These are phyloP conservation scores for Cladosporium austrohemisphaericum DNA, from an alignment of 2,329 filamentous ascomycete species.

Conservation along the genomic window DNA sequence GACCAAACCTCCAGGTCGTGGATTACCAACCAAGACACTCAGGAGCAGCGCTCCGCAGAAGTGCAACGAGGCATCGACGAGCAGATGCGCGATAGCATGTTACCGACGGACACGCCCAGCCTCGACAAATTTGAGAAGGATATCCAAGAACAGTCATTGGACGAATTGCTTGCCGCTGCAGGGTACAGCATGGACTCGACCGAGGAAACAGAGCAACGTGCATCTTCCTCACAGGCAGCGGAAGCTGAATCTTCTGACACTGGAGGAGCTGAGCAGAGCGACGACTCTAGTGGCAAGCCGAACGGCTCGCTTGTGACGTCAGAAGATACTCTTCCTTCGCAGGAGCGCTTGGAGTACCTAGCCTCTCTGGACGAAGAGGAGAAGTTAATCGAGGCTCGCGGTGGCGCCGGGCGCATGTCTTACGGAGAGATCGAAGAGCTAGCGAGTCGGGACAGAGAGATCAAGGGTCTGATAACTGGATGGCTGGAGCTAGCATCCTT, in stretches of 20 bases:
- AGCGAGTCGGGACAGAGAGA: conserved; percentile 60
- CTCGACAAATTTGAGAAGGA: conserved; percentile 30
- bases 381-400: conserved; percentile 63
- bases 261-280: neutral
- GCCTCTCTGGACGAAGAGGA: conserved; percentile 60
- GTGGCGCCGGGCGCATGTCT: conserved; percentile 74
- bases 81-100: conserved; percentile 17
- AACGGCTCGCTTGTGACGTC: neutral
- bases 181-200: conserved; percentile 35
- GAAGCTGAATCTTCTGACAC: conserved; percentile 1
- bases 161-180: conserved; percentile 41
- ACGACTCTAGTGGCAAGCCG: neutral
- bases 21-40: conserved; percentile 12
- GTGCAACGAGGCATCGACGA: conserved; percentile 31
- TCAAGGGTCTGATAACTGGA: conserved; percentile 75
- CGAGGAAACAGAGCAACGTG: neutral
- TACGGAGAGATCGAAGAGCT: conserved; percentile 76
- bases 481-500: conserved; percentile 75
- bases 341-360: conserved; percentile 43
- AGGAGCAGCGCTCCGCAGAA: conserved; percentile 24
- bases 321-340: conserved; percentile 18
- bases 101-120: conserved; percentile 29
- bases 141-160: conserved; percentile 38
- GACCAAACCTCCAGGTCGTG: neutral
- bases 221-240: conserved; percentile 15